Conservation (phyloP, 208 protist species). For the Trypanosoma theileri region DNA sequence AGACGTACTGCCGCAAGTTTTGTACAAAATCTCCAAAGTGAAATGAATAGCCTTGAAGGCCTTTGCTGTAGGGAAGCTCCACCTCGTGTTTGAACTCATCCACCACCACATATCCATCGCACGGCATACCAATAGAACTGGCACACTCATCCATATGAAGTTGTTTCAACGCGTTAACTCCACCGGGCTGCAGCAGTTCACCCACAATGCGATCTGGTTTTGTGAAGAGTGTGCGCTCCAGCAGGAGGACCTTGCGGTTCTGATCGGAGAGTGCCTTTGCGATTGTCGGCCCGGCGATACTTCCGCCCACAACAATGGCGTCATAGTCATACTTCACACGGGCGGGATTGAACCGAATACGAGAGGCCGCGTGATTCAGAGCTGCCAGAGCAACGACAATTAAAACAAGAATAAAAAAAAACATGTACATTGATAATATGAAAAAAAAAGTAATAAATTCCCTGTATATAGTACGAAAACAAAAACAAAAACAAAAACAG, state of each 20-base stretch:
- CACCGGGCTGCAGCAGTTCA: slow-evolving; percentile 95
- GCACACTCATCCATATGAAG: slow-evolving; percentile 91
- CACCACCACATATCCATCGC: slow-evolving; percentile 89
- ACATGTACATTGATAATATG: slow-evolving; percentile 23
- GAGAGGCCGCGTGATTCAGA: slow-evolving; percentile 57
- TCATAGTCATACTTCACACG: slow-evolving; percentile 87
- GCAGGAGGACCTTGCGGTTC: slow-evolving; percentile 82
- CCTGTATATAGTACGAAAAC: neutral
- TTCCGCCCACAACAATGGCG: slow-evolving; percentile 91
- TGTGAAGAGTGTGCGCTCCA: slow-evolving; percentile 89
- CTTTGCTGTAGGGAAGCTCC: slow-evolving; percentile 72
- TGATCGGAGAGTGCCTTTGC: slow-evolving; percentile 85
- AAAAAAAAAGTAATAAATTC: slow-evolving; percentile 6
- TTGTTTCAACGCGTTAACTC: slow-evolving; percentile 76
- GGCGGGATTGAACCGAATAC: slow-evolving; percentile 36
- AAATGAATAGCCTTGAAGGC: slow-evolving; percentile 73
- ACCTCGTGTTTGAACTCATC: slow-evolving; percentile 60
- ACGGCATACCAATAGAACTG: slow-evolving; percentile 78
- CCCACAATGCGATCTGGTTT: slow-evolving; percentile 95
- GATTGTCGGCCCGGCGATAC: slow-evolving; percentile 88
- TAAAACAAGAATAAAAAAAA: slow-evolving; percentile 38
- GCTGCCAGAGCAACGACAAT: slow-evolving; percentile 43
- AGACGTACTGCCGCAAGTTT: slow-evolving; percentile 78
- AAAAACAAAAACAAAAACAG: neutral
- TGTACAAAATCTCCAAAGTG: slow-evolving; percentile 94